Evolutionary conservation across 225 moss, liverwort and hornwort species (phyloP).

Genomic region (Antitrichia curtipendula): DNA sequence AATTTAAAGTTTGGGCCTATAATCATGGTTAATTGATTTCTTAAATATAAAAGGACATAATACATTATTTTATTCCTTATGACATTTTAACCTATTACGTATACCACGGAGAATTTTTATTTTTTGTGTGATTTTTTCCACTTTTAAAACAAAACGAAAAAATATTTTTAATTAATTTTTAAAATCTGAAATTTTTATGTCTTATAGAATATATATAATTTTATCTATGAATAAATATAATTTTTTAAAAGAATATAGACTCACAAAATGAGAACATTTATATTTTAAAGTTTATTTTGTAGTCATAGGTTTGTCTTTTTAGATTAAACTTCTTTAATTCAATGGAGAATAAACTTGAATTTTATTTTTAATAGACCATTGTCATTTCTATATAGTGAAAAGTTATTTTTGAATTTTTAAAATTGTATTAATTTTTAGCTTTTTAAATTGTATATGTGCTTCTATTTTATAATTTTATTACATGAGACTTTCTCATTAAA

Average conservation of each 20-base stretch:
- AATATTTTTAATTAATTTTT: too few species aligned
- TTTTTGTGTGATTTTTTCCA: too few species aligned
- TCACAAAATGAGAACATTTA: not conserved
- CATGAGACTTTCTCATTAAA: not conserved
- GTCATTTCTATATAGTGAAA: not conserved
- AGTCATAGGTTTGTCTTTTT: accelerated
- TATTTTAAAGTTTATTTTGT: not conserved
- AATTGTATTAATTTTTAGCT: accelerated
- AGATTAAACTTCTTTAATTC: not conserved
- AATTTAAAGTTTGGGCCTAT: not conserved
- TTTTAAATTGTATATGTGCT: not conserved
- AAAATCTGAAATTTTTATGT: too few species aligned
- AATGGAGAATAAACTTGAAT: too few species aligned
- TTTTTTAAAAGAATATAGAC: not conserved
- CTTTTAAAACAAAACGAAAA: too few species aligned
- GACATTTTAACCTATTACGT: not conserved
- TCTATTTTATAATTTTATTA: not conserved
- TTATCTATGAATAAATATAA: not conserved
- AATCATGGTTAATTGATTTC: not conserved
- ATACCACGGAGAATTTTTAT: too few species aligned
- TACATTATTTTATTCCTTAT: not conserved
- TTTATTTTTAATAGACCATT: not conserved
- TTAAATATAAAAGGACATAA: not conserved
- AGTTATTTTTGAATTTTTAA: accelerated
- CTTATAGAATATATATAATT: not conserved